These are phyloP conservation scores for Cytospora mali DNA, from an alignment of 2,329 filamentous ascomycete genomes.

Conservation along the genomic window DNA sequence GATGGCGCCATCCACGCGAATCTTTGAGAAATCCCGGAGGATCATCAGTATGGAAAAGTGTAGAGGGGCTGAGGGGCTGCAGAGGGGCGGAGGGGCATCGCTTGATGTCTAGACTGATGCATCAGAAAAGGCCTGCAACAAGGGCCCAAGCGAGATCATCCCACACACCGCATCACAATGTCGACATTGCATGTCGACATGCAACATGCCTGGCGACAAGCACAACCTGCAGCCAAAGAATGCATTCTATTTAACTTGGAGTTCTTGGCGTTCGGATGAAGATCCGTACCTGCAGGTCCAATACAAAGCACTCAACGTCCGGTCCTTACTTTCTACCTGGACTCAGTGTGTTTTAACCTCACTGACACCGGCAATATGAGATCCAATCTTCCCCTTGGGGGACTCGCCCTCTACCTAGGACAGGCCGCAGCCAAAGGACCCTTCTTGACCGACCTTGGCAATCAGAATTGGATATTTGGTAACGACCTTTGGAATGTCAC, in stretches of 20 bases:
- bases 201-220: background rate
- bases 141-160: background rate
- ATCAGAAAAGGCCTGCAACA: background rate
- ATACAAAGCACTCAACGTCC: background rate
- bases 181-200: conserved; percentile 6
- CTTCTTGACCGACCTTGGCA: conserved; percentile 35
- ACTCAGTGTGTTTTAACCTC: background rate
- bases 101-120: background rate
- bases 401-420: conserved; percentile 4
- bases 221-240: background rate
- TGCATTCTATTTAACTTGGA: background rate
- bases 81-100: conserved; percentile 16
- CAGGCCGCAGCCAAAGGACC: conserved; percentile 24
- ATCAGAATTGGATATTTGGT: conserved; percentile 37
- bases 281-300: background rate
- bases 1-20: conserved; percentile 24
- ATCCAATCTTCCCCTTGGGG: background rate
- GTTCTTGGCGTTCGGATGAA: background rate
- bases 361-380: conserved; percentile 2
- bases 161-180: background rate
- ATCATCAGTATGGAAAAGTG: background rate
- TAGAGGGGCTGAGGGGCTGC: too few species aligned
- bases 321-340: background rate
- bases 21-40: background rate
- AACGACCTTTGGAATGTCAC: conserved; percentile 36